Evolutionary conservation across 805 yeast species (phyloP).

Genomic region (Priceomyces medius): DNA sequence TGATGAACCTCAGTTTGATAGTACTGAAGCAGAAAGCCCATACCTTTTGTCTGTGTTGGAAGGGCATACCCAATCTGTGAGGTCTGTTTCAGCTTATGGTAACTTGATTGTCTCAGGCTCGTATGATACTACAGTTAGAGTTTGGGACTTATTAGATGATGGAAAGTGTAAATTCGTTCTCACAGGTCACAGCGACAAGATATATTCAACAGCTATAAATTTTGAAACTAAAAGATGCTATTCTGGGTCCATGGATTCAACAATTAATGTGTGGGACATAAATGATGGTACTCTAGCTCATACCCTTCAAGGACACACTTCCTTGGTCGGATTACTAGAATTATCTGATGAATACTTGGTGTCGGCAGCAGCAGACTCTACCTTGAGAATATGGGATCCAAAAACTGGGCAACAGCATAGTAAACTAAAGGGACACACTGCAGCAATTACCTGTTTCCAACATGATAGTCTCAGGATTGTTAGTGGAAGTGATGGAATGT

Average conservation of each 20-base stretch:
- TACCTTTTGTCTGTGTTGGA: conserved; percentile 65
- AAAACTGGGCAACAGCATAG: conserved; percentile 62
- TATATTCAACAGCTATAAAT: conserved; percentile 86
- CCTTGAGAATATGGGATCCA: conserved; percentile 92
- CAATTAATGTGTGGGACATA: conserved; percentile 87
- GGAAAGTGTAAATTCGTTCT: conserved; percentile 72
- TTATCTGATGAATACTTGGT: conserved; percentile 75
- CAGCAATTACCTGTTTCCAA: conserved; percentile 91
- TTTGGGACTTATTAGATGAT: conserved; percentile 77
- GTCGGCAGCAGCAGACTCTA: conserved; percentile 94
- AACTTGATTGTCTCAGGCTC: conserved; percentile 85
- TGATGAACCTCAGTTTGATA: conserved; percentile 30
- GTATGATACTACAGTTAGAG: conserved; percentile 85
- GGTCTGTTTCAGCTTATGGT: conserved; percentile 85
- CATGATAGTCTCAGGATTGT: conserved; percentile 81
- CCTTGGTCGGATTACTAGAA: conserved; percentile 83
- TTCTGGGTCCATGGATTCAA: conserved; percentile 88
- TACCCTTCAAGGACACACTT: conserved; percentile 82
- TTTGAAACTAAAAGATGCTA: conserved; percentile 73
- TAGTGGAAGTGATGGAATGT: conserved; percentile 85
- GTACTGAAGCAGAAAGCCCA: conserved; percentile 50
- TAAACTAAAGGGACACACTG: conserved; percentile 76
- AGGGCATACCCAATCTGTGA: conserved; percentile 53
- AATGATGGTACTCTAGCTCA: conserved; percentile 67
- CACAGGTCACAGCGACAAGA: conserved; percentile 81